These are phyloP conservation scores for Cinnamomum chago DNA, from an alignment of 164 flowering plant species.

Conservation along the genomic window DNA sequence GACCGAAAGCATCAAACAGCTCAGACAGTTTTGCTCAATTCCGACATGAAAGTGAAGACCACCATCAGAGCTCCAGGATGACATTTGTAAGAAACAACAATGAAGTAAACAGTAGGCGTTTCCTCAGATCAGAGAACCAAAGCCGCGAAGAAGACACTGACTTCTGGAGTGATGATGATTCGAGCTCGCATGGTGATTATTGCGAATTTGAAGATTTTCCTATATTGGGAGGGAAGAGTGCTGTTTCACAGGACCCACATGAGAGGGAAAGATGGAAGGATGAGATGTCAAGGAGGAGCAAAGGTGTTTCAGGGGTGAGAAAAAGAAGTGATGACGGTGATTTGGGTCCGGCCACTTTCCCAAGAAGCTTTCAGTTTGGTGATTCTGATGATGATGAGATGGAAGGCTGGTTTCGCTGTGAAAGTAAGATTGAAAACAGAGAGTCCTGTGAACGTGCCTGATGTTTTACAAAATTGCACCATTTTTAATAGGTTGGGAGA, in stretches of 20 bases:
- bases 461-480: too few relatives aligned
- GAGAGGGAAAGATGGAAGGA: constrained; percentile 45
- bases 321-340: constrained; percentile 17
- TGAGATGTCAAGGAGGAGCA: constrained; percentile 39
- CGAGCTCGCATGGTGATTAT: constrained; percentile 11
- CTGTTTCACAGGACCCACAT: constrained; percentile 33
- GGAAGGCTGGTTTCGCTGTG: constrained; percentile 63
- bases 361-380: constrained; percentile 14
- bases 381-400: constrained; percentile 55
- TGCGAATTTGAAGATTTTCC: constrained; percentile 49
- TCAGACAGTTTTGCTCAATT: constrained; percentile 15
- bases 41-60: constrained; percentile 9
- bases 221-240: constrained; percentile 47
- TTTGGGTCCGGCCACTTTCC: constrained; percentile 5
- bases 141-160: constrained; percentile 6
- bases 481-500: background rate
- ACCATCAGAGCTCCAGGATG: constrained; percentile 3
- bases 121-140: constrained; percentile 11
- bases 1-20: constrained; percentile 47
- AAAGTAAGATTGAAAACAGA: constrained; percentile 6
- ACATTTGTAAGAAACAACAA: constrained; percentile 13
- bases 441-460: background rate
- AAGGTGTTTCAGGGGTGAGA: constrained; percentile 9
- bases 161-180: constrained; percentile 25
- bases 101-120: constrained; percentile 8